These are phyloP conservation scores for Bipolaris victoriae DNA, from an alignment of 2,329 filamentous ascomycete genomes.

Conservation along the genomic window DNA sequence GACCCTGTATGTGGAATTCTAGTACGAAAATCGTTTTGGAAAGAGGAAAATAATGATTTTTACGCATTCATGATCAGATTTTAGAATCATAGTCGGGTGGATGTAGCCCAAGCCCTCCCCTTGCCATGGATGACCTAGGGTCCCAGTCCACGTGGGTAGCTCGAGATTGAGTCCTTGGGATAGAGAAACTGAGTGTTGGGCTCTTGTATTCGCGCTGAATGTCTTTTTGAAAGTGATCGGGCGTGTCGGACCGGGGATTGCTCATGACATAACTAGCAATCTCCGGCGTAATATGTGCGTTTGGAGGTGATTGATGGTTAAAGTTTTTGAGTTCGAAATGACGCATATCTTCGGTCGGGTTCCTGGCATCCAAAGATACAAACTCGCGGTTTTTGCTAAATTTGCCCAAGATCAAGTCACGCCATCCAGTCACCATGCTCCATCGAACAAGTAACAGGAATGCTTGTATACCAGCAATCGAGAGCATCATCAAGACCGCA, in stretches of 20 bases:
- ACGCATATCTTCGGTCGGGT: slow-evolving; percentile 40
- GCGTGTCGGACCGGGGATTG: slow-evolving; percentile 35
- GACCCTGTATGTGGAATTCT: slow-evolving; percentile 1
- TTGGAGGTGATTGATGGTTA: slow-evolving; percentile 35
- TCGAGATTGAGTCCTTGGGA: slow-evolving; percentile 48
- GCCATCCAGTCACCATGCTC: slow-evolving; percentile 87
- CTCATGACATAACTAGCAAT: slow-evolving; percentile 26
- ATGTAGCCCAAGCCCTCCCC: slow-evolving; percentile 50
- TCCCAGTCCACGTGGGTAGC: slow-evolving; percentile 45
- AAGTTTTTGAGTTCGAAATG: slow-evolving; percentile 48
- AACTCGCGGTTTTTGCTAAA: slow-evolving; percentile 74
- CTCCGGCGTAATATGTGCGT: slow-evolving; percentile 35
- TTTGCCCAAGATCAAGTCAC: slow-evolving; percentile 63
- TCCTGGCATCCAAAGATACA: slow-evolving; percentile 79
- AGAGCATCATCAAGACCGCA: slow-evolving; percentile 81
- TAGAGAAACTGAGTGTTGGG: slow-evolving; percentile 51
- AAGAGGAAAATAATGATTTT: slow-evolving; percentile 3
- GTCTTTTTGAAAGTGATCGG: slow-evolving; percentile 47
- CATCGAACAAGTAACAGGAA: slow-evolving; percentile 80
- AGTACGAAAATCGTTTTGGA: slow-evolving; percentile 4
- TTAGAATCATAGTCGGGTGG: slow-evolving; percentile 43
- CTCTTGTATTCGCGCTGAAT: slow-evolving; percentile 48
- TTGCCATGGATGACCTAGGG: slow-evolving; percentile 45
- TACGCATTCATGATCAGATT: slow-evolving; percentile 30
- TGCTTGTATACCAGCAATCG: slow-evolving; percentile 83